Evolutionary conservation across 768 basidiomycete species (phyloP), one percentile per base, ranked within the genome.

Genomic region (Nevesoporus exiguus): DNA sequence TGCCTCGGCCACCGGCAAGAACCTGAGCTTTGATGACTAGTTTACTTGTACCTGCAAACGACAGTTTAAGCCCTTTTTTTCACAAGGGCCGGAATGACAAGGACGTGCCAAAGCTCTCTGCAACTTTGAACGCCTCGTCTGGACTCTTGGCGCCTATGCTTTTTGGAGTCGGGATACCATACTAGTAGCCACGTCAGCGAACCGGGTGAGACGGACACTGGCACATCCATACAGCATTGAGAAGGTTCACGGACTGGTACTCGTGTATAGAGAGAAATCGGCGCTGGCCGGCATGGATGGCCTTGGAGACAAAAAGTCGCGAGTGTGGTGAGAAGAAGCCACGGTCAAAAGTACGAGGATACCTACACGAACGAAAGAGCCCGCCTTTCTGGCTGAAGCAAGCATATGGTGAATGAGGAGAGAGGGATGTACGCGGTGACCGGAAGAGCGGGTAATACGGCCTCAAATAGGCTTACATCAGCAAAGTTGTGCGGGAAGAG

Each of bases 1-100:
- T 98, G 64, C 97, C 97, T 67, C 97, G 86, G 59, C 97, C 97
- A 65, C 97, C 97, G 60, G 97, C 97, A 51, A 99, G 87, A 7
- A 99, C 97, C 72, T 99, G 97, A 36, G 97, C 97, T 75, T 98
- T 98, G 74, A 99, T 95, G 31, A 99, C 96, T 49, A 96, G 85
- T 58, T 83, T 82, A 51, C 87, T 78, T 30, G 77, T 77, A 57
- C 84, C 93, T 96, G 66, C 34, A 36, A 3, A 42, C 46, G 39
- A 53, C 46, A 27, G 36, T 3, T 47, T 7, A 55, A 48, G 3
- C 3, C 2, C 42, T 1, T 33, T n/a, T 49, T 31, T 29, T 24
- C 31, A 45, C 50, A 33, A 43, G 30, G 37, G 19, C 22, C 11
- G 37, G 40, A 46, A 29, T 7, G 37, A 45, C 44, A 7, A 33